Base-by-base conservation (phyloP, 139 green algal species). In the Micractinium sp. region DNA sequence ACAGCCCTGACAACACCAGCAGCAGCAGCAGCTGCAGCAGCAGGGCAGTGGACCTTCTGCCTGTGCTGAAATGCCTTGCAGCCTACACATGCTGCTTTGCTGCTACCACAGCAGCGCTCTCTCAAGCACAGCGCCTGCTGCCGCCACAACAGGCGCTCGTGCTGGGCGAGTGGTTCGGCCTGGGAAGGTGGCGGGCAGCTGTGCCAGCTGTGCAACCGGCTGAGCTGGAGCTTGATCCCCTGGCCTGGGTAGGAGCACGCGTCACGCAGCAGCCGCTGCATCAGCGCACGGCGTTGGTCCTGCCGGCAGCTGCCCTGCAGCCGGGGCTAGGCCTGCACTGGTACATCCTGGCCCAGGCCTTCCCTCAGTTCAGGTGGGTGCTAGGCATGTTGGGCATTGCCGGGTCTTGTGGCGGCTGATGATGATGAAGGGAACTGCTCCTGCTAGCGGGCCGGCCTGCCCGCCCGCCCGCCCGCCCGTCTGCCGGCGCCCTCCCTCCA, bases 311-410 rank as follows among this genome's bases (percentile, higher is more conserved):
- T 39, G 33, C 83, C 1, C 39, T 87, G 83, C 66, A 87, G 83
- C 83, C 83, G 15, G 83, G 83, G 29, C 81, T 90, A 71, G 87
- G 87, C 22, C 87, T 90, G 35, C 87, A 87, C 5, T 90, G 87
- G 87, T 90, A 90, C 61, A 47, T 90, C 61, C 36, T 90, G 60
- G 87, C 87, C 1, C 76, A 90, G 19, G 25, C 36, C 18, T 87
- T 90, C 74, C 87, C 87, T 1, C 36, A 60, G 29, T 90, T 88
- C 80, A 88, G 78, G 78, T 88, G 23, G 14, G 29, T 31, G 25
- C 19, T 27, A 38, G 41, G 29, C 14, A 2, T 38, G 41, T 31
- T 61, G 76, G 18, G n/a, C n/a, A n/a, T n/a, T n/a, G n/a, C n/a
- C n/a, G n/a, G n/a, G n/a, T n/a, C n/a, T n/a, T n/a, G n/a, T n/a